A percentile compares a stretch with the other conserved stretches of the same genome.
Conservation (phyloP, 148 eudicot species). For the Polygonum aviculare region DNA sequence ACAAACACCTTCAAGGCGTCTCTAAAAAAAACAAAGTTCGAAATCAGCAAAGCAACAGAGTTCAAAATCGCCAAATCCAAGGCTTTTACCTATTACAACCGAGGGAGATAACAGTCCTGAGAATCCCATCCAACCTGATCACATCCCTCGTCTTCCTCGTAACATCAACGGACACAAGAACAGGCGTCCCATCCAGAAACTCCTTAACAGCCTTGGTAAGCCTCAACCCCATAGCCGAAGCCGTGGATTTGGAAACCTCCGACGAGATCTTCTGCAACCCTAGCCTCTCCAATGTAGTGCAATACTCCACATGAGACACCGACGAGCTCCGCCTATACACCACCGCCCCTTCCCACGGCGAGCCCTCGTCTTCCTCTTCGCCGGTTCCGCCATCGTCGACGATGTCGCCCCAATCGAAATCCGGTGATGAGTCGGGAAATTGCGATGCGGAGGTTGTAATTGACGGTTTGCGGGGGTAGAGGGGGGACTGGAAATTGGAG, state of each 20-base stretch:
- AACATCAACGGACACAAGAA: slow-evolving; percentile 63
- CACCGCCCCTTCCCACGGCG: slow-evolving; percentile 90
- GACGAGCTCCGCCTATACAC: slow-evolving; percentile 67
- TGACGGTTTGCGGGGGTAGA: neutral
- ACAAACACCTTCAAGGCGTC: neutral
- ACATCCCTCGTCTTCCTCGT: slow-evolving; percentile 55
- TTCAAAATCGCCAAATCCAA: neutral
- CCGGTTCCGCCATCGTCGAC: slow-evolving; percentile 25
- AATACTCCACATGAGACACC: slow-evolving; percentile 55
- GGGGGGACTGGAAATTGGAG: neutral
- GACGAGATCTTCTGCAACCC: slow-evolving; percentile 66
- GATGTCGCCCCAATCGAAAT: slow-evolving; percentile 24
- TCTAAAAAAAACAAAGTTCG: neutral
- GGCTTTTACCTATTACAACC: slow-evolving; percentile 62
- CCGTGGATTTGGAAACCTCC: slow-evolving; percentile 49
- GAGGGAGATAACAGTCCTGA: slow-evolving; percentile 71
- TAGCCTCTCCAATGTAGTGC: slow-evolving; percentile 85
- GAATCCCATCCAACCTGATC: slow-evolving; percentile 71
- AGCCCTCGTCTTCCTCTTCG: slow-evolving; percentile 34
- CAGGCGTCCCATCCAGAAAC: slow-evolving; percentile 69
- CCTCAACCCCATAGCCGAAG: slow-evolving; percentile 77
- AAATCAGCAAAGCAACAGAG: neutral
- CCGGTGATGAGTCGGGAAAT: neutral
- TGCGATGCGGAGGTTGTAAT: neutral
- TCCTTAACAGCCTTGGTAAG: slow-evolving; percentile 69